Evolutionary conservation across 2,329 filamentous ascomycete genomes (phyloP), one percentile per base, ranked within the genome.

Genomic region (Ophiostoma sp.): DNA sequence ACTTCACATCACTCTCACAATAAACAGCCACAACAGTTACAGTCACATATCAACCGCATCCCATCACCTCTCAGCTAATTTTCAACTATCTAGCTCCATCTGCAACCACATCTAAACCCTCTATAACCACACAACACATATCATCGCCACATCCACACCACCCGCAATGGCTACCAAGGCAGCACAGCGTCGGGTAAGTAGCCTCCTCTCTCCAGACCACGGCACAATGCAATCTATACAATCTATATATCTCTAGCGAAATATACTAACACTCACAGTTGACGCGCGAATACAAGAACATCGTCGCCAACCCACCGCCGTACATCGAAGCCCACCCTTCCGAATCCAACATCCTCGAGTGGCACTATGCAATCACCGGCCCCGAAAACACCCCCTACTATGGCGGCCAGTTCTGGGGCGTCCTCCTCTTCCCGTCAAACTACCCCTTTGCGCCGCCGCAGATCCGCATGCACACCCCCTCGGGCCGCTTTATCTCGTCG

Each of bases 381-480:
- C 94, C 95, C 44, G 93, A 96, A 72, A 88, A 94, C 72, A 99
- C 95, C 0, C 94, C 95, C 1, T 99, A 99, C 79, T 88, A 96
- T 76, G 89, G 90, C 77, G 95, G 95, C 65, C 95, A 99, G 80
- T 99, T 98, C 83, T 99, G 95, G 95, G 95, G 95, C 67, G 97
- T 94, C 1, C 85, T 99, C 68, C 89, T 96, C 74, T 99, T 99
- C 80, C 95, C 95, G 20, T 87, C 94, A 10, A 94, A 97, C 83
- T 99, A 99, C 79, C 95, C 95, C 35, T 99, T 97, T 80, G 94
- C 94, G 15, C 95, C 95, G 41, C 95, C 95, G 4, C 93, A 95
- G 1, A 99, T 99, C 80, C 93, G 94, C 77, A 99, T 99, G 95
- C 95, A 98, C 83, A 99, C 95, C 0, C 95, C 95, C 1, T 94